Conservation (phyloP, 2,329 filamentous ascomycete genomes). For the Sclerotinia subarctica region DNA sequence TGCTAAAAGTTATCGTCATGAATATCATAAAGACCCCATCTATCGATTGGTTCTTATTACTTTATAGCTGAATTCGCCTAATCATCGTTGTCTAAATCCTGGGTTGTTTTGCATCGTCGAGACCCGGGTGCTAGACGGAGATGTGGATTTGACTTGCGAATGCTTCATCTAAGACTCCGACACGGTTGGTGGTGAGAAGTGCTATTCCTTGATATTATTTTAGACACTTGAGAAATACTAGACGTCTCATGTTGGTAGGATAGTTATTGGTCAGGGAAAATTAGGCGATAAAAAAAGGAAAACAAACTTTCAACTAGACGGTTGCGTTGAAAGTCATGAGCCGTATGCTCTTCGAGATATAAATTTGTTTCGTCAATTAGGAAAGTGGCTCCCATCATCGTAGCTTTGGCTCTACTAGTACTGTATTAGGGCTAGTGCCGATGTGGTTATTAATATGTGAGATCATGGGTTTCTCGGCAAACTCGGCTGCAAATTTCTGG, state of each 20-base stretch:
- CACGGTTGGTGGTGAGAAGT: too few species aligned
- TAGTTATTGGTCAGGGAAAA: not conserved
- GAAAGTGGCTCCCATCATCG: conserved; percentile 81
- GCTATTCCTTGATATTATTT: not conserved
- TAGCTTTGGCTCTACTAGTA: conserved; percentile 68
- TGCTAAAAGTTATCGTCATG: not conserved
- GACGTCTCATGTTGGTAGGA: too few species aligned
- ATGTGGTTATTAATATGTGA: conserved; percentile 40
- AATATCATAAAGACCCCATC: not conserved
- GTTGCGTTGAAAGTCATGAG: conserved; percentile 80
- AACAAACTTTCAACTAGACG: conserved; percentile 77
- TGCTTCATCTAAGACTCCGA: too few species aligned
- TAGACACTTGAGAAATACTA: not conserved
- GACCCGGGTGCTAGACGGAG: too few species aligned
- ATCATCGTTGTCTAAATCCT: not conserved
- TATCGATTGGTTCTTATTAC: not conserved
- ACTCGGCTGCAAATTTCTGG: not conserved
- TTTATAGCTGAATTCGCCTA: too few species aligned
- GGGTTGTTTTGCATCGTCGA: too few species aligned
- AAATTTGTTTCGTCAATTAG: conserved; percentile 83
- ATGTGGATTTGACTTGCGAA: too few species aligned
- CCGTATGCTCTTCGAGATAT: conserved; percentile 76
- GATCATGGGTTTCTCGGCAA: not conserved
- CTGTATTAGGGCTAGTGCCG: conserved; percentile 67
- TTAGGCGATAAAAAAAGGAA: not conserved